A percentile compares a stretch with the other conserved stretches of the same genome.
phyloP scores from a whole-genome alignment of 345 rosid genomes.

The Crucihimalaya himalaica region DNA sequence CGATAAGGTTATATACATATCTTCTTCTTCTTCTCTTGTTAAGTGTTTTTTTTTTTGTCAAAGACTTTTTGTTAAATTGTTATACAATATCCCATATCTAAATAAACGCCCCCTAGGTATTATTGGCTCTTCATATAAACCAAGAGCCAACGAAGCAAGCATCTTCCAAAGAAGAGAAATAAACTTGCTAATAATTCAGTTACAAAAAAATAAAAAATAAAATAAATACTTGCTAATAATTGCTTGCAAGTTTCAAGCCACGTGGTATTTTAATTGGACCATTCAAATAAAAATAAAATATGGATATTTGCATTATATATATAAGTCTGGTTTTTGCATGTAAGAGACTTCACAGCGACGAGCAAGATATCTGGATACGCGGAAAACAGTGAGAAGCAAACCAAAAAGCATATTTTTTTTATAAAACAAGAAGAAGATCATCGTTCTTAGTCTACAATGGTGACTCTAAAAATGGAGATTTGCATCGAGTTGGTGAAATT shows the following conservation, averaged over 20 bases:
- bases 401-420: neutral
- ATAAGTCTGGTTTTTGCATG: conserved; percentile 34
- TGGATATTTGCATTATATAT: conserved; percentile 28
- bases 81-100: neutral
- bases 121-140: conserved; percentile 34
- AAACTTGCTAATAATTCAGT: no score
- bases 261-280: conserved; percentile 23
- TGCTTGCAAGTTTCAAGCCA: conserved; percentile 34
- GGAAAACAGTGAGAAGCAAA: conserved; percentile 36
- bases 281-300: conserved; percentile 19
- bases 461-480: conserved; percentile 38
- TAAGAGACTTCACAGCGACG: conserved; percentile 21
- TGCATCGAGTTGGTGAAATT: conserved; percentile 40
- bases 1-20: neutral
- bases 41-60: no score
- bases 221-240: no score
- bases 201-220: no score
- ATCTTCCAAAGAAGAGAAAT: conserved; percentile 9
- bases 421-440: neutral
- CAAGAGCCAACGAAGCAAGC: conserved; percentile 37
- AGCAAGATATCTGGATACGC: conserved; percentile 26
- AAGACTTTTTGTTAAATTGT: no score
- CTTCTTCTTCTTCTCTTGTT: no score
- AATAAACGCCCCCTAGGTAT: conserved; percentile 20
- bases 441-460: conserved; percentile 19